Conservation (phyloP, 805 yeast species). For the Pichia exigua region DNA sequence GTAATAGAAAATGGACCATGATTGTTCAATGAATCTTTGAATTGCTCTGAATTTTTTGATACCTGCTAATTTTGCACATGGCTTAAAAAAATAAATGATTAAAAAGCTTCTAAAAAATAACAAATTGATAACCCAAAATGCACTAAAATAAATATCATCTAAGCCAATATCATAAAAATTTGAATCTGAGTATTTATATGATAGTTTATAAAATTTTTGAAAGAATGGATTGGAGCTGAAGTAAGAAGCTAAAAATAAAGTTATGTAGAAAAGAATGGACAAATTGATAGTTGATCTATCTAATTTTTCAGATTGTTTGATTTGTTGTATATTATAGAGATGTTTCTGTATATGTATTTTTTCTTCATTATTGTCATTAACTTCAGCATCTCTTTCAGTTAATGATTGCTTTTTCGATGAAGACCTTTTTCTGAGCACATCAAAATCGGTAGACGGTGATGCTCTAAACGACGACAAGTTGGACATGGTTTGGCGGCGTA, state of each 20-base stretch:
- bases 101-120: slow-evolving; percentile 52
- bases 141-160: slow-evolving; percentile 47
- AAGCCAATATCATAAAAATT: slow-evolving; percentile 45
- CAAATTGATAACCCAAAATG: slow-evolving; percentile 46
- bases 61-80: slow-evolving; percentile 41
- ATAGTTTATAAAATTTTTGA: slow-evolving; percentile 34
- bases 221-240: slow-evolving; percentile 19
- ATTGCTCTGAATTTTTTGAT: slow-evolving; percentile 44
- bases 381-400: not conserved
- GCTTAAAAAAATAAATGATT: slow-evolving; percentile 51
- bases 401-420: not conserved
- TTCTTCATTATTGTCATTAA: not conserved
- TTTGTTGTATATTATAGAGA: slow-evolving; percentile 11
- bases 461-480: not conserved
- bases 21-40: slow-evolving; percentile 78
- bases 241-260: slow-evolving; percentile 13
- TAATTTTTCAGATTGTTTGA: slow-evolving; percentile 16
- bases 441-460: not conserved
- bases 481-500: not conserved
- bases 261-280: slow-evolving; percentile 13
- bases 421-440: not conserved
- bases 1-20: slow-evolving; percentile 67
- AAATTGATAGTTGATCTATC: slow-evolving; percentile 7
- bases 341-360: not conserved
- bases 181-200: slow-evolving; percentile 28